phyloP scores from a whole-genome alignment of 352 stramenopile species.

The Phytopythium mirpurense region DNA sequence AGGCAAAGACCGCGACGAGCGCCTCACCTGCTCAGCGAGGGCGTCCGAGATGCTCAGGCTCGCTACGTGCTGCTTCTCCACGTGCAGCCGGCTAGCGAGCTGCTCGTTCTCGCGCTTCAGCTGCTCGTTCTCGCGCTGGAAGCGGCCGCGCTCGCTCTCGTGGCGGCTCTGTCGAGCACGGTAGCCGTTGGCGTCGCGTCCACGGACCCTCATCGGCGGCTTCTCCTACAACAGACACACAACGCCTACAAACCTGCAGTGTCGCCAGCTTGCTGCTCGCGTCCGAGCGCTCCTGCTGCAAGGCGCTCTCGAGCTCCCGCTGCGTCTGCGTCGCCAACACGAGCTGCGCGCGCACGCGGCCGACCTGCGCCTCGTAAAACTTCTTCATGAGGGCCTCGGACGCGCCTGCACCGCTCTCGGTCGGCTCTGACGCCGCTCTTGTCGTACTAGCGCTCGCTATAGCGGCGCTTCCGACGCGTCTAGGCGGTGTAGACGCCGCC shows the following conservation, averaged over 20 bases:
- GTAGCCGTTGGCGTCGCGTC: background rate
- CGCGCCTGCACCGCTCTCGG: background rate
- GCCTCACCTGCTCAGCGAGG: constrained; percentile 46
- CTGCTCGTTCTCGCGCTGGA: constrained; percentile 13
- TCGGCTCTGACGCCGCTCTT: background rate
- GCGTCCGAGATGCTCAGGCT: constrained; percentile 59
- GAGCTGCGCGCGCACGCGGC: constrained; percentile 63
- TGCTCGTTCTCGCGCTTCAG: constrained; percentile 16
- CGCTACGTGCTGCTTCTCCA: constrained; percentile 64
- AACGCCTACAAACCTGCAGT: constrained; percentile 18
- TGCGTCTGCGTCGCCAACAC: constrained; percentile 37
- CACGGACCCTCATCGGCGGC: too few relatives aligned
- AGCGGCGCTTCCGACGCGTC: background rate
- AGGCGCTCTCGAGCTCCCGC: constrained; percentile 36
- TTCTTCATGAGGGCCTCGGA: constrained; percentile 52
- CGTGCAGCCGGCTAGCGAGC: constrained; percentile 31
- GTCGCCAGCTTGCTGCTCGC: constrained; percentile 16
- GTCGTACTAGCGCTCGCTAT: background rate
- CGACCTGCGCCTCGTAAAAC: constrained; percentile 81
- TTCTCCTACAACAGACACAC: background rate
- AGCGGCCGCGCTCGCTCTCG: background rate
- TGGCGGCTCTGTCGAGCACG: background rate
- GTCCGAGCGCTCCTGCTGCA: constrained; percentile 35
- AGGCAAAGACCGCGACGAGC: background rate
- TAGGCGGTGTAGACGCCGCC: too few relatives aligned